phyloP scores from a whole-genome alignment of 306 rosid genomes.

The Quercus bicolor region DNA sequence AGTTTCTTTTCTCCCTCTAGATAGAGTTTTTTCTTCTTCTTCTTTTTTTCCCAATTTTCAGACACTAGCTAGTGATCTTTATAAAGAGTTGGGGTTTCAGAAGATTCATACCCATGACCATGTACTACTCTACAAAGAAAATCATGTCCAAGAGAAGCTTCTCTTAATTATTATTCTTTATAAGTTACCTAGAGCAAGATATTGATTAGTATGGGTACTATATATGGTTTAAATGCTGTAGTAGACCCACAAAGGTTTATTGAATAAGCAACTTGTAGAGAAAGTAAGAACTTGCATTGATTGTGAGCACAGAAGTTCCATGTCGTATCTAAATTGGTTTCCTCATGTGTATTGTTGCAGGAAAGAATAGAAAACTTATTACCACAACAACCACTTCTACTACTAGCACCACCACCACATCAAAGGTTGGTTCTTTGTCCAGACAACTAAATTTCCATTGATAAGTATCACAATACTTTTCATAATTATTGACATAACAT shows the following conservation, averaged over 20 bases:
- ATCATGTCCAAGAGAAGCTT: not conserved
- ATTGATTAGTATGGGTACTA: not conserved
- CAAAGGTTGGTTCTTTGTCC: conserved; percentile 35
- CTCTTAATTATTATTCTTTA: conserved; percentile 14
- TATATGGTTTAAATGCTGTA: not conserved
- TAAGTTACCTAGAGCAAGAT: not conserved
- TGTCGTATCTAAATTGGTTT: conserved; percentile 8
- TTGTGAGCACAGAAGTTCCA: not conserved
- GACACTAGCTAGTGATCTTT: not conserved
- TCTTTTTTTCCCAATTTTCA: not conserved
- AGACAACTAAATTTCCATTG: not conserved
- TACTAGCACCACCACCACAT: conserved; percentile 19
- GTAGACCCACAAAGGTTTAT: not conserved
- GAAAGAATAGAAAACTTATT: conserved; percentile 40
- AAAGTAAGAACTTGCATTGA: not conserved
- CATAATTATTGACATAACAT: too few species aligned
- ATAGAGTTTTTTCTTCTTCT: not conserved
- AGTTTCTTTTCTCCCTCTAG: not conserved
- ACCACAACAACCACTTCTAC: conserved; percentile 32
- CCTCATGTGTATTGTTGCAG: conserved; percentile 40
- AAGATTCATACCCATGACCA: conserved; percentile 13
- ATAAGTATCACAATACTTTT: too few species aligned
- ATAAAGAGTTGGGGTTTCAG: not conserved
- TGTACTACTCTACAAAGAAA: conserved; percentile 4
- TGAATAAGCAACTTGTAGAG: not conserved